Percentiles rank a stretch among this genome's conserved stretches.
Evolutionary conservation across 2,329 filamentous ascomycete genomes (phyloP).

Genomic region (Aspergillus puulaauensis): DNA sequence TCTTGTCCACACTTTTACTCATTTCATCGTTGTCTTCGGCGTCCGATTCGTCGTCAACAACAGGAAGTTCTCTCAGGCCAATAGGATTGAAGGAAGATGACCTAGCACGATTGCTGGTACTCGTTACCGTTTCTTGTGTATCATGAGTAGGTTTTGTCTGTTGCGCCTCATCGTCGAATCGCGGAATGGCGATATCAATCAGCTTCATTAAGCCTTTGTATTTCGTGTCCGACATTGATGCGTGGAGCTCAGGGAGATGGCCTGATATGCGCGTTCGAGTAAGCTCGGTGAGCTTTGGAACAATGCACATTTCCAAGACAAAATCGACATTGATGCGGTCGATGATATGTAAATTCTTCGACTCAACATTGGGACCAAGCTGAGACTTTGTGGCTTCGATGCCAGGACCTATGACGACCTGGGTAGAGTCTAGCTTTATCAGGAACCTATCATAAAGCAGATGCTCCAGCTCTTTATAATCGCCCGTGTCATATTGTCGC

Average conservation of each 20-base stretch:
- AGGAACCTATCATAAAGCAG: slow-evolving; percentile 98
- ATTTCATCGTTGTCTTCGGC: slow-evolving; percentile 64
- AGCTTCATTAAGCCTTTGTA: slow-evolving; percentile 97
- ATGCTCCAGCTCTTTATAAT: slow-evolving; percentile 82
- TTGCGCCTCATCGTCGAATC: slow-evolving; percentile 59
- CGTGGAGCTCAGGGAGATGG: slow-evolving; percentile 87
- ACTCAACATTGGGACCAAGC: slow-evolving; percentile 65
- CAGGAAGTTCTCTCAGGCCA: slow-evolving; percentile 70
- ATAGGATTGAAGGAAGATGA: slow-evolving; percentile 75
- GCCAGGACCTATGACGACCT: slow-evolving; percentile 91
- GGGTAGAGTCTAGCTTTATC: slow-evolving; percentile 89
- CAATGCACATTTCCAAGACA: slow-evolving; percentile 89
- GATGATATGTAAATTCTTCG: slow-evolving; percentile 79
- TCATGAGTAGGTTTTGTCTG: slow-evolving; percentile 34
- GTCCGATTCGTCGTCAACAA: slow-evolving; percentile 70
- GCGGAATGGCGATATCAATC: slow-evolving; percentile 92
- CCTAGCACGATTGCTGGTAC: slow-evolving; percentile 46
- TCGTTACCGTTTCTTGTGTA: slow-evolving; percentile 29
- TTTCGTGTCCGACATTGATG: slow-evolving; percentile 87
- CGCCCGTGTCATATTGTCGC: slow-evolving; percentile 81
- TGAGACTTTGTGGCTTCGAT: slow-evolving; percentile 87
- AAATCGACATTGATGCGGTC: slow-evolving; percentile 98
- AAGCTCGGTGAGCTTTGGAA: slow-evolving; percentile 92
- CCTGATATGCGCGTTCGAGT: slow-evolving; percentile 90
- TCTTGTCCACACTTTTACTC: slow-evolving; percentile 42